phyloP scores from a whole-genome alignment of 352 stramenopile species.

The Globisporangium cystogenes region DNA sequence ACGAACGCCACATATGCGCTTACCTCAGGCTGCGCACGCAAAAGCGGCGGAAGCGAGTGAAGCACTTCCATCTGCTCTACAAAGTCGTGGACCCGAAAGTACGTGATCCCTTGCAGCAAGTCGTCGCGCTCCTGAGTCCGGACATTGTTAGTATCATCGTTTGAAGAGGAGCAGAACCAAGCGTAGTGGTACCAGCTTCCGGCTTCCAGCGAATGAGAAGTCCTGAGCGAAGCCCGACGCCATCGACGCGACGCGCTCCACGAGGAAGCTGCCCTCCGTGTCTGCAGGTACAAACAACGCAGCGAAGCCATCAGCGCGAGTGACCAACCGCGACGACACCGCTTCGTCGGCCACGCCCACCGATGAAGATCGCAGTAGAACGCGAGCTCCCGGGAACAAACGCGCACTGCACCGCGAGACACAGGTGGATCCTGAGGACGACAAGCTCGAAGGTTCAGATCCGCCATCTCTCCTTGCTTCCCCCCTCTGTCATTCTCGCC shows the following conservation, averaged over 20 bases:
- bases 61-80: constrained; percentile 88
- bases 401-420: constrained; percentile 48
- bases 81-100: constrained; percentile 84
- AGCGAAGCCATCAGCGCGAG: neutral
- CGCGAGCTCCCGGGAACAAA: constrained; percentile 11
- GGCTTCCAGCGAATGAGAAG: constrained; percentile 25
- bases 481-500: neutral
- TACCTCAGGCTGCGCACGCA: constrained; percentile 35
- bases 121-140: constrained; percentile 50
- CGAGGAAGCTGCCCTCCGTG: constrained; percentile 91
- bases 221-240: constrained; percentile 75
- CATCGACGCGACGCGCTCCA: constrained; percentile 85
- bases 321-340: neutral
- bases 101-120: constrained; percentile 73
- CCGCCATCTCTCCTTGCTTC: no score
- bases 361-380: constrained; percentile 50
- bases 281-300: constrained; percentile 27
- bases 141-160: no score
- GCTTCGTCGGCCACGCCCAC: constrained; percentile 17
- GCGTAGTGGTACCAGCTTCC: constrained; percentile 24
- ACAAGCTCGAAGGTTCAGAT: neutral
- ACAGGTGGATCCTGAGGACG: constrained; percentile 51
- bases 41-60: constrained; percentile 56
- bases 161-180: no score
- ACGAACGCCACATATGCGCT: neutral